A percentile compares a stretch with the other conserved stretches of the same genome.
Conservation (phyloP, 192 early-diverging fungal genomes). For the Podochytrium sp. region DNA sequence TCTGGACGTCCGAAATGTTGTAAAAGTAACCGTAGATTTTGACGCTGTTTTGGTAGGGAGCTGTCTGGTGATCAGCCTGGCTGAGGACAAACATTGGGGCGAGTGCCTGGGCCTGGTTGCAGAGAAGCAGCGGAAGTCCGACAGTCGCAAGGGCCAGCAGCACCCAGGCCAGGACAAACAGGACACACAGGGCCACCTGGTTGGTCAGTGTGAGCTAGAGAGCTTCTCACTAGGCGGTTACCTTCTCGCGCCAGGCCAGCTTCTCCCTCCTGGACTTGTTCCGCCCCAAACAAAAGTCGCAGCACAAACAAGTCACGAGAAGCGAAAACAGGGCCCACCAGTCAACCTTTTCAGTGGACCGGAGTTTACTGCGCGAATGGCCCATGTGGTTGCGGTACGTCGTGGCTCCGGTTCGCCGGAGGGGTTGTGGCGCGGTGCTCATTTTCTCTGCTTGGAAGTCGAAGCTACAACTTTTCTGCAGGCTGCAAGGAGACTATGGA, state of each 20-base stretch:
- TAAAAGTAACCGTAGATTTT: neutral
- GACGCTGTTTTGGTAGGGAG: neutral
- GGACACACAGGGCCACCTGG: neutral
- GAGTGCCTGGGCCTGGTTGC: neutral
- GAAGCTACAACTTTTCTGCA: too few species aligned
- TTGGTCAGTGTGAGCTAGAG: neutral
- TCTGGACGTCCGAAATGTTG: neutral
- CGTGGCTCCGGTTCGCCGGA: neutral
- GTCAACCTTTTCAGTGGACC: too few species aligned
- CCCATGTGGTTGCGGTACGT: constrained; percentile 6
- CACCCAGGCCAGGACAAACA: neutral
- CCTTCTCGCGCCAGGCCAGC: constrained; percentile 16
- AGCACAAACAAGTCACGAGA: neutral
- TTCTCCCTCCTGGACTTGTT: neutral
- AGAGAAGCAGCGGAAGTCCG: neutral
- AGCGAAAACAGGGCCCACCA: too few species aligned
- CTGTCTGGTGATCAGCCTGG: neutral
- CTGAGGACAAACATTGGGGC: neutral
- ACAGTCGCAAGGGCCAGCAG: neutral
- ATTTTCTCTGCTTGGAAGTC: too few species aligned
- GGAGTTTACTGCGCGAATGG: neutral
- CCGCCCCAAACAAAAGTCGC: neutral
- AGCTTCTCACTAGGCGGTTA: neutral
- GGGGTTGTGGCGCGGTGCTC: too few species aligned
- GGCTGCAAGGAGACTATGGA: too few species aligned